Evolutionary conservation across 768 basidiomycete genomes (phyloP), one percentile per base, ranked within the genome.

Genomic region (Lyophyllum atratum): DNA sequence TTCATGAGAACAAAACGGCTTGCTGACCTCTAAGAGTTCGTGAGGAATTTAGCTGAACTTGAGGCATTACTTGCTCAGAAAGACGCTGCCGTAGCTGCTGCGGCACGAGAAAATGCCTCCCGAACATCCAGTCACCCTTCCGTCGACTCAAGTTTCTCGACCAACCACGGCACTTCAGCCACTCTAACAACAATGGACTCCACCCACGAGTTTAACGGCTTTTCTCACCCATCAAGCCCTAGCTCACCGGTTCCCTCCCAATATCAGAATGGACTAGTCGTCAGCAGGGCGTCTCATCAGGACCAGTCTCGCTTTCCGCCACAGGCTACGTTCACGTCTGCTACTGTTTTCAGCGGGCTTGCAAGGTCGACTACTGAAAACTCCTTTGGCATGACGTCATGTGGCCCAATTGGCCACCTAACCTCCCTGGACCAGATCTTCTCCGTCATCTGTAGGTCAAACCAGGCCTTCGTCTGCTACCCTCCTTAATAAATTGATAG

Each of bases 1-100:
- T 74, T 17, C 34, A 7, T 40, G 21, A 15, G 17, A 33, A 44
- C 48, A 48, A 15, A 50, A 42, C 46, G n/a, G 19, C 37, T 40
- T 45, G 31, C 56, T 50, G 26, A 54, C 21, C 22, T 43, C 51
- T 43, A 26, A 42, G 29, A 21, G 28, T 31, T 52, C 40, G 29
- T 46, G 49, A 33, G 54, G 40, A 53, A 22, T 33, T 9, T 54
- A 90, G 89, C 77, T 66, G 89, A 92, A 64, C 76, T 92, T 9
- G 89, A 92, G 67, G 70, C 78, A 7, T 69, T 88, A n/a, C 71
- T 90, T 53, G 79, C 75, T 22, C 85, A 88, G 63, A 87, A 84
- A 62, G 79, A 86, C 42, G 66, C 61, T 28, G 63, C 61, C 6
- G 46, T 52, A 14, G 58, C 54, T 42, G 33, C 50, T 21, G 54